Conservation (phyloP, 2,329 filamentous ascomycete genomes). For the Fusarium hainanense region DNA sequence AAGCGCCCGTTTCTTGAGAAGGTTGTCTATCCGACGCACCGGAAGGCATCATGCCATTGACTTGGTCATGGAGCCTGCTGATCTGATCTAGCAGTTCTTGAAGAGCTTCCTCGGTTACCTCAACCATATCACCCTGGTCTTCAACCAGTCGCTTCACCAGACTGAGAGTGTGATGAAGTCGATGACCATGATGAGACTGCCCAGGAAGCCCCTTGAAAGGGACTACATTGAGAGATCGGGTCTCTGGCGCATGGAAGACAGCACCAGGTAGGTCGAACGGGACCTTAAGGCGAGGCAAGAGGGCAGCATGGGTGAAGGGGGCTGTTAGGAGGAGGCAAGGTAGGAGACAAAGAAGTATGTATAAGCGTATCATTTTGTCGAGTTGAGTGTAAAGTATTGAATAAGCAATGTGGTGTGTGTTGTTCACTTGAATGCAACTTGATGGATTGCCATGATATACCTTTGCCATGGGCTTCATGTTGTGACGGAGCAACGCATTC, state of each 20-base stretch:
- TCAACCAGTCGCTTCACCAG: conserved; percentile 44
- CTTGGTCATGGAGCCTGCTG: conserved; percentile 44
- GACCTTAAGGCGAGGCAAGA: conserved; percentile 15
- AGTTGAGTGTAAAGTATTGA: conserved; percentile 6
- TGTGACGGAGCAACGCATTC: conserved; percentile 51
- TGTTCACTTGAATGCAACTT: background rate
- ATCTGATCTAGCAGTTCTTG: conserved; percentile 47
- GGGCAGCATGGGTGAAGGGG: conserved; percentile 17
- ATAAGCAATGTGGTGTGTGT: conserved; percentile 8
- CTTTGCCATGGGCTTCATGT: conserved; percentile 29
- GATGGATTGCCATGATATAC: conserved; percentile 36
- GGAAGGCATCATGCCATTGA: conserved; percentile 43
- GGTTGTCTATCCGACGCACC: conserved; percentile 15
- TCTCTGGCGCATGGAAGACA: conserved; percentile 14
- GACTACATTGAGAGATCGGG: conserved; percentile 11
- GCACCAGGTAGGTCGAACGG: conserved; percentile 19
- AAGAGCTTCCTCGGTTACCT: conserved; percentile 42
- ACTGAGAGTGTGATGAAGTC: conserved; percentile 27
- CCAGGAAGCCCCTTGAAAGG: conserved; percentile 23
- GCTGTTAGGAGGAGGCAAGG: conserved; percentile 21
- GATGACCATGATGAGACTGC: conserved; percentile 12
- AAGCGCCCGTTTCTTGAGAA: conserved; percentile 5
- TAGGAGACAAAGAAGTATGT: conserved; percentile 35
- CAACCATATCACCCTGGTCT: conserved; percentile 38
- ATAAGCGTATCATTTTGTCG: conserved; percentile 40